Conservation (phyloP, 768 basidiomycete genomes). For the Cystoderma amianthinum region DNA sequence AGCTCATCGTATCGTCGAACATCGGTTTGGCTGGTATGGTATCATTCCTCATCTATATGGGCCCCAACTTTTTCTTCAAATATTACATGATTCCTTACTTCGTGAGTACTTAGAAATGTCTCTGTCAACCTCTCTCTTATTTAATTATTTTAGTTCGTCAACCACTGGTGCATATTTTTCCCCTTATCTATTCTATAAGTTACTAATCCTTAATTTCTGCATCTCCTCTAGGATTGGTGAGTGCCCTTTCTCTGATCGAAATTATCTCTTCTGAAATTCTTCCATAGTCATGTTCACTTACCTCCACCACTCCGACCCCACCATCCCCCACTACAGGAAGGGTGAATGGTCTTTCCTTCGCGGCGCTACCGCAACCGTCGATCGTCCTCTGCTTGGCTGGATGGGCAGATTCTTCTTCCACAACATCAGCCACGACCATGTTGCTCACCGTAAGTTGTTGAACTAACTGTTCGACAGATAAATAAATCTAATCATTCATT, state of each 20-base stretch:
- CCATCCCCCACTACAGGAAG: conserved; percentile 49
- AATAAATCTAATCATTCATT: background rate
- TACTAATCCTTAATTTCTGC: background rate
- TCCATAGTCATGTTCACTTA: conserved; percentile 44
- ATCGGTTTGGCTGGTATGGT: conserved; percentile 18
- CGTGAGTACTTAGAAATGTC: conserved; percentile 17
- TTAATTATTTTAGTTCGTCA: conserved; percentile 32
- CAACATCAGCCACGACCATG: conserved; percentile 43
- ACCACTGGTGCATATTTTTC: conserved; percentile 29
- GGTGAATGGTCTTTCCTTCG: conserved; percentile 49
- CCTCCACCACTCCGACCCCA: conserved; percentile 56
- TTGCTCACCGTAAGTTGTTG: conserved; percentile 29
- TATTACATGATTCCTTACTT: conserved; percentile 36
- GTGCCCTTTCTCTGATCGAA: conserved; percentile 4
- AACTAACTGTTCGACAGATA: background rate
- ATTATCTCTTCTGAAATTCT: background rate
- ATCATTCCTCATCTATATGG: conserved; percentile 13
- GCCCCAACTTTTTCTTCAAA: conserved; percentile 18
- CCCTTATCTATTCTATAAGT: background rate
- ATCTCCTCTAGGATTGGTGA: conserved; percentile 20
- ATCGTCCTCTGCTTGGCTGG: conserved; percentile 53
- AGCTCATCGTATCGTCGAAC: conserved; percentile 29
- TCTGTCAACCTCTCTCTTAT: too few species aligned
- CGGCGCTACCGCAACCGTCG: conserved; percentile 50
- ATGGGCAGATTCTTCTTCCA: conserved; percentile 55